Evolutionary conservation across 176 grass and related monocot species (phyloP).

Genomic region (Lolium perenne): DNA sequence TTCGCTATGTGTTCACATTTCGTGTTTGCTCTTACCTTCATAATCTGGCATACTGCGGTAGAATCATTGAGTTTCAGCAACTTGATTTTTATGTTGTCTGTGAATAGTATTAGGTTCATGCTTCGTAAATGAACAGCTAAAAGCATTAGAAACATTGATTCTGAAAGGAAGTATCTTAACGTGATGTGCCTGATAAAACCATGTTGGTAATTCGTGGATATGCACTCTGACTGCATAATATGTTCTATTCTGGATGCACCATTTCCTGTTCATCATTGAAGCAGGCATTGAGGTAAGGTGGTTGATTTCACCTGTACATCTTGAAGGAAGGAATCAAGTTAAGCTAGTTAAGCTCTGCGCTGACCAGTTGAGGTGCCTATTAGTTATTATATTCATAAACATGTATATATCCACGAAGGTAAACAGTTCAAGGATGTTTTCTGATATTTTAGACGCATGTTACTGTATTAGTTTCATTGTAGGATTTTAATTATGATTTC

Average conservation of each 20-base stretch:
- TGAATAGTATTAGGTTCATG: slow-evolving; percentile 7
- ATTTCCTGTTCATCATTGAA: slow-evolving; percentile 43
- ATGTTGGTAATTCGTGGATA: background rate
- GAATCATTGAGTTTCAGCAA: background rate
- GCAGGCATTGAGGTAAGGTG: slow-evolving; percentile 45
- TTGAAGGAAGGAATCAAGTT: slow-evolving; percentile 49
- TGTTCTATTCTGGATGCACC: slow-evolving; percentile 41
- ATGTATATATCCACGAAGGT: slow-evolving; percentile 30
- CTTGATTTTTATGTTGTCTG: background rate
- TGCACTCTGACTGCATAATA: background rate
- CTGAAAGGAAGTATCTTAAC: slow-evolving; percentile 20
- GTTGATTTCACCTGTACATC: slow-evolving; percentile 45
- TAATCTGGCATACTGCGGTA: slow-evolving; percentile 13
- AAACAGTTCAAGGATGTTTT: slow-evolving; percentile 13
- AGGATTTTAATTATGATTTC: background rate
- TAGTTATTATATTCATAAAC: slow-evolving; percentile 26
- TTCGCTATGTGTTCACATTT: background rate
- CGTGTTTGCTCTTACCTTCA: background rate
- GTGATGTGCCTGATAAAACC: slow-evolving; percentile 20
- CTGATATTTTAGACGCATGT: slow-evolving; percentile 11
- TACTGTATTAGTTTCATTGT: background rate
- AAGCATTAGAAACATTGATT: background rate
- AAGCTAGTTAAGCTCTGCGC: slow-evolving; percentile 4
- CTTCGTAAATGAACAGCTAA: slow-evolving; percentile 26
- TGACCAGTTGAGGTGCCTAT: slow-evolving; percentile 37